Base-by-base conservation (phyloP, 306 rosid genomes). In the Corylus heterophylla region DNA sequence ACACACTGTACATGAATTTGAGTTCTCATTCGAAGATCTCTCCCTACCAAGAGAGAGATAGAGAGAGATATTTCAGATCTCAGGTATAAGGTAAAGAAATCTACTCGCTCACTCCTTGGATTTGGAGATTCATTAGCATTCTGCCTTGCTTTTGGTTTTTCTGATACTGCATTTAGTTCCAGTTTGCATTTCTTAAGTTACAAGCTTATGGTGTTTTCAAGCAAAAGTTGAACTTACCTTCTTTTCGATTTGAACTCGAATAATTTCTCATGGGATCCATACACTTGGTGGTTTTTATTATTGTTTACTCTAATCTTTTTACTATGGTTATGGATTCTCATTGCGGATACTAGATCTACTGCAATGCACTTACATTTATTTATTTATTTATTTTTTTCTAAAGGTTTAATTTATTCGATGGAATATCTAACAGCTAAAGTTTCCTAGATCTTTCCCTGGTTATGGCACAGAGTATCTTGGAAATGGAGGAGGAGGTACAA, bases 31-130 rank as follows among this genome's bases (percentile, higher is more conserved):
- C 54, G 63, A 82, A 76, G 86, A 82, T 74, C 73, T 71, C 69
- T 78, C 4, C 16, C 72, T 69, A 63, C 27, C 9, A 29, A n/a
- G 52, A 51, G 78, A 56, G 51, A 17, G 80, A 35, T 22, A 73
- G 17, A n/a, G 54, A 70, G 74, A 49, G 18, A 66, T 75, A 51
- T 77, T 87, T 63, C 89, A 85, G 91, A 85, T 88, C 91, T 81
- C 81, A 29, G 48, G 12, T 77, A 50, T 58, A 78, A 74, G 85
- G 88, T 85, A 64, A 73, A 69, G 0, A 45, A 51, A 29, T 29
- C 71, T 25, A 17, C 22, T 0, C 12, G n/a, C 27, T 75, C 74
- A 4, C 44, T 69, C 62, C 11, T 49, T 29, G 45, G 29, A 45
- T 77, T 50, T 58, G 69, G 25, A 61, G 67, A 61, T 66, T 76